A percentile compares a stretch with the other conserved stretches of the same genome.
These are phyloP conservation scores for Citrus cavaleriei DNA, from an alignment of 345 rosid species.

Conservation along the genomic window DNA sequence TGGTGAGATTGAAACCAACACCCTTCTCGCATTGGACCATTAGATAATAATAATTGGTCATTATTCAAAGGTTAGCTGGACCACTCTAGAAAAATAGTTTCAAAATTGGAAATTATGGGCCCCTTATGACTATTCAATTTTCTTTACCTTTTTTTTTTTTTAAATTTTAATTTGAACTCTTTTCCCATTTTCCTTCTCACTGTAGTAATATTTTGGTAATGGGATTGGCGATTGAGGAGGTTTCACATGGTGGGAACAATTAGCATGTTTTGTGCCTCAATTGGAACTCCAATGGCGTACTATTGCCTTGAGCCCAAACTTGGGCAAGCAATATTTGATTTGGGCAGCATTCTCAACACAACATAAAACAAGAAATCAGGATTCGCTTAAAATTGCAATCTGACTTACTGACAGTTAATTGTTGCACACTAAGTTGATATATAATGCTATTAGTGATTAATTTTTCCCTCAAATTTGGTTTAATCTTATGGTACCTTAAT, in stretches of 20 bases:
- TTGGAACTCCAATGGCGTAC: background rate
- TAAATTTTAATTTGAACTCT: background rate
- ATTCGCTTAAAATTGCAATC: background rate
- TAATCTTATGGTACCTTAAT: background rate
- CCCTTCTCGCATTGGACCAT: background rate
- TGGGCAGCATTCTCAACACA: background rate
- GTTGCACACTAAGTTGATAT: background rate
- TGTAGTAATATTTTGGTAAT: background rate
- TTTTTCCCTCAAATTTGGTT: background rate
- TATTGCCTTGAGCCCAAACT: constrained; percentile 8
- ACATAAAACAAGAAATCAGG: background rate
- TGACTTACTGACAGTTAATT: background rate
- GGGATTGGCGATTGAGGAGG: background rate
- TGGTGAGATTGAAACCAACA: constrained; percentile 24
- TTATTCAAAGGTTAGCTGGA: constrained; percentile 11
- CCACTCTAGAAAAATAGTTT: background rate
- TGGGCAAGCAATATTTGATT: constrained; percentile 11
- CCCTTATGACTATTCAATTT: background rate
- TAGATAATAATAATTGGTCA: constrained; percentile 8
- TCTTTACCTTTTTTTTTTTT: background rate
- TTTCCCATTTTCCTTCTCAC: background rate
- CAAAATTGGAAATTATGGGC: background rate
- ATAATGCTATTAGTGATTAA: background rate
- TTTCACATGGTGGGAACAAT: background rate
- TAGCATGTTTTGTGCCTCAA: constrained; percentile 1